A percentile compares a stretch with the other conserved stretches of the same genome.
These are phyloP conservation scores for Rhododendron vialii DNA, from an alignment of 148 eudicot genomes.

Conservation along the genomic window DNA sequence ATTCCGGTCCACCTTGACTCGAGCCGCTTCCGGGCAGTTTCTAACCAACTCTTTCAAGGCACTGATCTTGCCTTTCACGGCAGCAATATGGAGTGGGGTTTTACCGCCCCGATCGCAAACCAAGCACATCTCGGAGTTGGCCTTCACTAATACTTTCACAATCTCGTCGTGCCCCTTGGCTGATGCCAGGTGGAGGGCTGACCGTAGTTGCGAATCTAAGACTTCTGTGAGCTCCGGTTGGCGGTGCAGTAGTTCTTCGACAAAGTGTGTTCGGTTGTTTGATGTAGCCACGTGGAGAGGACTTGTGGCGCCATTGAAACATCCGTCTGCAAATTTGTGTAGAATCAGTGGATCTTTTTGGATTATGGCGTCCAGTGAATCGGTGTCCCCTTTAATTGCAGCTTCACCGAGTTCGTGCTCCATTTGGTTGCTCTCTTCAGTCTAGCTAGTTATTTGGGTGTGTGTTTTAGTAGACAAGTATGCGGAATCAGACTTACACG, in stretches of 20 bases:
- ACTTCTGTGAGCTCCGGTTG: background rate
- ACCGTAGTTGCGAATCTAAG: background rate
- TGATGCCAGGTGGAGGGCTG: conserved; percentile 36
- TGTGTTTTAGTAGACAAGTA: too few species aligned
- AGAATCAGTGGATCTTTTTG: too few species aligned
- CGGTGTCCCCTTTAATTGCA: too few species aligned
- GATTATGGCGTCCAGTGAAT: background rate
- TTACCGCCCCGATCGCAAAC: conserved; percentile 24
- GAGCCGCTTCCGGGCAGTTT: conserved; percentile 16
- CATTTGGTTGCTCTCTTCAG: too few species aligned
- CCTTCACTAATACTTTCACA: background rate
- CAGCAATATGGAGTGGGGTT: background rate
- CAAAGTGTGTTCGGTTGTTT: too few species aligned
- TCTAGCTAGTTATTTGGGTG: too few species aligned
- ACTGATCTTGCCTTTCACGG: background rate
- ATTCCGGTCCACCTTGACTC: conserved; percentile 6
- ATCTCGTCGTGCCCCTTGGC: conserved; percentile 30
- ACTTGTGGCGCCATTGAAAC: too few species aligned
- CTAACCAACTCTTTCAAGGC: conserved; percentile 13
- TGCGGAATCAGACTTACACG: too few species aligned
- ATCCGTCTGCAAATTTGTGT: too few species aligned
- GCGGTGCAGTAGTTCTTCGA: too few species aligned
- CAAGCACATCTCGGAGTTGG: conserved; percentile 21
- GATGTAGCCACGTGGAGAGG: too few species aligned
- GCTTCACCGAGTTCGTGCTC: too few species aligned